Percentiles rank a stretch among this genome's conserved stretches.
phyloP scores from a whole-genome alignment of 108 stramenopile genomes.

The Nannochloropsis gaditana region DNA sequence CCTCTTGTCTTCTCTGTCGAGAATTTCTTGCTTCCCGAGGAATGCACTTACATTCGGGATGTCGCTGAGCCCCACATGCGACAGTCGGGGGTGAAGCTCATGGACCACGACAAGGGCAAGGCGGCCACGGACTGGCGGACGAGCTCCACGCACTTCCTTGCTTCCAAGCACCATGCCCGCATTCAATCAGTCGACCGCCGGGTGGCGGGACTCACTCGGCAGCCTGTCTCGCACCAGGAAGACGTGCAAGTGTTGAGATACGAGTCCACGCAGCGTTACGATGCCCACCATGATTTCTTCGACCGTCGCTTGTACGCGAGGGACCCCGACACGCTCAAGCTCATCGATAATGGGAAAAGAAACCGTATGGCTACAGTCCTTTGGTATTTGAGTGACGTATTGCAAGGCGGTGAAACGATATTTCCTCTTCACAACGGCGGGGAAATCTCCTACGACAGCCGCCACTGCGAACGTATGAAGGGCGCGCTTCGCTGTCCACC shows the following conservation, averaged over 20 bases:
- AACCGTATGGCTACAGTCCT: constrained; percentile 42
- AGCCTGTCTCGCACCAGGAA: constrained; percentile 66
- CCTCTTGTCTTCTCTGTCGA: constrained; percentile 56
- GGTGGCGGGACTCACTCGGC: constrained; percentile 61
- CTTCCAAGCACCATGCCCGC: constrained; percentile 40
- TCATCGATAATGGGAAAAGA: constrained; percentile 37
- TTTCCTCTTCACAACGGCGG: constrained; percentile 34
- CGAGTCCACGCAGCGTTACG: constrained; percentile 61
- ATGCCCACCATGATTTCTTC: constrained; percentile 71
- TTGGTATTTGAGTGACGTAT: constrained; percentile 49
- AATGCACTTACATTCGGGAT: constrained; percentile 67
- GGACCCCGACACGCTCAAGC: constrained; percentile 34
- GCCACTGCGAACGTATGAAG: constrained; percentile 8
- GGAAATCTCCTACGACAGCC: constrained; percentile 21
- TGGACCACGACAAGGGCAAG: constrained; percentile 73
- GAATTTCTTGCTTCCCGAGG: constrained; percentile 64
- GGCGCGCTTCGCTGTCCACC: background rate
- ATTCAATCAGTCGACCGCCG: constrained; percentile 60
- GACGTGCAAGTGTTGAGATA: constrained; percentile 54
- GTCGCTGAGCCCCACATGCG: constrained; percentile 61
- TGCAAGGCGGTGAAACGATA: constrained; percentile 45
- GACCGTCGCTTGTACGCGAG: constrained; percentile 37
- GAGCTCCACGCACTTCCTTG: constrained; percentile 65
- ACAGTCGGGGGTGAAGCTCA: constrained; percentile 66
- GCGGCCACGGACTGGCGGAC: constrained; percentile 79